phyloP scores from a whole-genome alignment of 139 green algal species.

The Auxenochlorella pyrenoidosa region DNA sequence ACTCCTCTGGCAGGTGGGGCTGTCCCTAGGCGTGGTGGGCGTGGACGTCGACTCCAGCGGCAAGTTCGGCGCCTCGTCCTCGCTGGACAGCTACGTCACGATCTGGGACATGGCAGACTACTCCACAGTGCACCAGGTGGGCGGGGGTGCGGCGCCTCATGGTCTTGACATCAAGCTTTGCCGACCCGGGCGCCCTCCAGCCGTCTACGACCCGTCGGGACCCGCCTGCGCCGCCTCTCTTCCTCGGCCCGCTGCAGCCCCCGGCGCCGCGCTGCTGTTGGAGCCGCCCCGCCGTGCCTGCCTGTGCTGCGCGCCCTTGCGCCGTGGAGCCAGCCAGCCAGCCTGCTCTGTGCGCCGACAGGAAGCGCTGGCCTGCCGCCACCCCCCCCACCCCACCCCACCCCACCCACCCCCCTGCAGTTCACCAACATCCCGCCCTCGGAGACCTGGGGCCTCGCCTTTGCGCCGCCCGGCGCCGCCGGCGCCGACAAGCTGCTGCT shows the following conservation, averaged over 20 bases:
- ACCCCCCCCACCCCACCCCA: too few species aligned
- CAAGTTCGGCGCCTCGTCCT: conserved; percentile 74
- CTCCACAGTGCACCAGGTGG: conserved; percentile 20
- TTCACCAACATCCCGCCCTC: conserved; percentile 80
- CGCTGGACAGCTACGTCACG: conserved; percentile 85
- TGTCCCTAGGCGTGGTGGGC: conserved; percentile 87
- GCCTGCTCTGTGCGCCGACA: too few species aligned
- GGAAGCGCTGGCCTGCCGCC: too few species aligned
- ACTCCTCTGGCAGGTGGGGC: conserved; percentile 68
- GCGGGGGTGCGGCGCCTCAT: not conserved
- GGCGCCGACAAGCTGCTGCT: conserved; percentile 49
- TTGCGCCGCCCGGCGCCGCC: conserved; percentile 59
- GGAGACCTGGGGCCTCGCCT: conserved; percentile 87
- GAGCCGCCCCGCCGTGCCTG: too few species aligned
- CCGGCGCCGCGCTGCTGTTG: too few species aligned
- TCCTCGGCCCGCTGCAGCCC: too few species aligned
- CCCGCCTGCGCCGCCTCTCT: too few species aligned
- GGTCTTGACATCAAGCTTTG: too few species aligned
- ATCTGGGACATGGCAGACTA: conserved; percentile 76
- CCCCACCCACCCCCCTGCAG: conserved; percentile 4
- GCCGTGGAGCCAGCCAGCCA: too few species aligned
- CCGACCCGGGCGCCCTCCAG: too few species aligned
- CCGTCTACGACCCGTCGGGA: too few species aligned
- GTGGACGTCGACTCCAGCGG: conserved; percentile 74
- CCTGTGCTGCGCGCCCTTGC: too few species aligned